phyloP scores from a whole-genome alignment of 164 flowering plant genomes.

The Nymphaea colorata region DNA sequence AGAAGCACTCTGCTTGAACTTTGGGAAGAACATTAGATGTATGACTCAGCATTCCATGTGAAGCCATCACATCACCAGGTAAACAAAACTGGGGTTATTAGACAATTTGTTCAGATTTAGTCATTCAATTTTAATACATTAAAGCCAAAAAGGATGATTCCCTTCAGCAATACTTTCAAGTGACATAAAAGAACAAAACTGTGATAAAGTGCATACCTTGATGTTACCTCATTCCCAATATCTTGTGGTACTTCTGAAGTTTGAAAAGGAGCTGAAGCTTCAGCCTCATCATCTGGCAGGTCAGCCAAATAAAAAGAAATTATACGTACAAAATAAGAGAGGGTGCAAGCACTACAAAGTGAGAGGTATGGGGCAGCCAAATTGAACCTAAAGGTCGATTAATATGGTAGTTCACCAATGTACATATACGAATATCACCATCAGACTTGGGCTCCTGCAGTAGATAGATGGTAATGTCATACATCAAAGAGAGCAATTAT shows the following conservation, averaged over 20 bases:
- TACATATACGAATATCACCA: conserved; percentile 50
- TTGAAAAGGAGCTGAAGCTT: conserved; percentile 40
- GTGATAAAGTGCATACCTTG: conserved; percentile 40
- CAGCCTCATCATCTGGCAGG: conserved; percentile 46
- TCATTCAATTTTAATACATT: too few species aligned
- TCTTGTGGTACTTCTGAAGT: conserved; percentile 39
- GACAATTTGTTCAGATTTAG: too few species aligned
- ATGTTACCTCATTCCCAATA: conserved; percentile 56
- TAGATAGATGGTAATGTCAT: neutral
- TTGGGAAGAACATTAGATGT: too few species aligned
- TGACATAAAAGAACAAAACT: neutral
- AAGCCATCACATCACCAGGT: too few species aligned
- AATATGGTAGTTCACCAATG: conserved; percentile 56
- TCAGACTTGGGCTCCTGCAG: conserved; percentile 74
- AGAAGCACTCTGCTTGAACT: too few species aligned
- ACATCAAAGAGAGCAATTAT: neutral
- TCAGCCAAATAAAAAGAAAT: conserved; percentile 20
- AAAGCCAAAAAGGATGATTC: too few species aligned
- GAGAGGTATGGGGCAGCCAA: neutral
- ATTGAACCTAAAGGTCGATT: conserved; percentile 66
- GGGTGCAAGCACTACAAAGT: neutral
- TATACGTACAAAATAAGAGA: neutral
- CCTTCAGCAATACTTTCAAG: too few species aligned
- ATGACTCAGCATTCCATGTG: too few species aligned
- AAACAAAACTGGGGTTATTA: too few species aligned